phyloP scores from a whole-genome alignment of 2,329 filamentous ascomycete species.

The Arthroderma sp. region DNA sequence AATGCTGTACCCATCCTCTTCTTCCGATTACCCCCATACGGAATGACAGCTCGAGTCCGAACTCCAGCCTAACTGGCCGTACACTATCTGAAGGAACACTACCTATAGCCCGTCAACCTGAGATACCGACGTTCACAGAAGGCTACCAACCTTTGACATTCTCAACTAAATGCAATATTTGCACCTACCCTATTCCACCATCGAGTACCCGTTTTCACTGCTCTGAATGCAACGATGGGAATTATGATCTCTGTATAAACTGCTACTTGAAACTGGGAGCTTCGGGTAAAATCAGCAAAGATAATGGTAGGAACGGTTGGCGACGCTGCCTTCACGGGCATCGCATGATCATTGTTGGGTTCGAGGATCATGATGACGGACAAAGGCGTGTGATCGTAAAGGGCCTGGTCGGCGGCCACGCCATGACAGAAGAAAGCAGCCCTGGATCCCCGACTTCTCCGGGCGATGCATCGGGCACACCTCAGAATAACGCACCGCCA shows the following conservation, averaged over 20 bases:
- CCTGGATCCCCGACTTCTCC: constrained; percentile 8
- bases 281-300: constrained; percentile 51
- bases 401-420: constrained; percentile 65
- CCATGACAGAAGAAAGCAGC: constrained; percentile 48
- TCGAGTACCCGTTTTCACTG: constrained; percentile 66
- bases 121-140: neutral
- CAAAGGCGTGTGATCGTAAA: constrained; percentile 54
- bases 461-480: constrained; percentile 6
- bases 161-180: constrained; percentile 65
- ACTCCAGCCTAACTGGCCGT: neutral
- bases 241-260: constrained; percentile 70
- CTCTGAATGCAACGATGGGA: constrained; percentile 59
- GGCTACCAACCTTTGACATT: constrained; percentile 56
- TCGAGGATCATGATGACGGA: constrained; percentile 54
- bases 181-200: constrained; percentile 57
- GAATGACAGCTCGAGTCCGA: constrained; percentile 2
- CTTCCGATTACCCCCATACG: constrained; percentile 57
- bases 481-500: constrained; percentile 15
- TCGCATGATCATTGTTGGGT: constrained; percentile 70
- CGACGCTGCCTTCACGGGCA: constrained; percentile 67
- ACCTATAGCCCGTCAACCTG: too few species aligned
- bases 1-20: constrained; percentile 68
- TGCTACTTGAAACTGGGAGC: constrained; percentile 61
- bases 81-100: too few species aligned
- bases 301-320: constrained; percentile 74